These are phyloP conservation scores for Aspergillus carlsbadensis DNA, from an alignment of 495 filamentous ascomycete genomes.

Conservation along the genomic window DNA sequence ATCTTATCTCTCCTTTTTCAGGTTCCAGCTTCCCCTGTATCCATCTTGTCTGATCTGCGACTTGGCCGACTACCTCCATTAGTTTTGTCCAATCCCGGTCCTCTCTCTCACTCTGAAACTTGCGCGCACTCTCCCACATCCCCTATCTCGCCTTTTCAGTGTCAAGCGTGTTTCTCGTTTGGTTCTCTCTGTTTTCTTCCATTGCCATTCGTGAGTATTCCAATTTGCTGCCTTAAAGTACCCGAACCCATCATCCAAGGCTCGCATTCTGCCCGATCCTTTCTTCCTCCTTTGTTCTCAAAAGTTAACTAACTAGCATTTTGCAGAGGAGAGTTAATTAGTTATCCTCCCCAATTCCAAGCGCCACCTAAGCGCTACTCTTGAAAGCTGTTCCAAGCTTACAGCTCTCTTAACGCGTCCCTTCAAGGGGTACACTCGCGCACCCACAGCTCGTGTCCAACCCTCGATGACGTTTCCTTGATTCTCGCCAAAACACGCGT, in stretches of 20 bases:
- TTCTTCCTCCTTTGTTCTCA: neutral
- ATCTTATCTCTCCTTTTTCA: slow-evolving; percentile 1
- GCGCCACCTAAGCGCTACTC: neutral
- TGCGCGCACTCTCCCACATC: slow-evolving; percentile 17
- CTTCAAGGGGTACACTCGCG: slow-evolving; percentile 19
- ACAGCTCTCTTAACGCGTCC: slow-evolving; percentile 12
- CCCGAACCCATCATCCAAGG: too few species aligned
- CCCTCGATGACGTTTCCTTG: slow-evolving; percentile 2
- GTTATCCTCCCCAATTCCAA: neutral
- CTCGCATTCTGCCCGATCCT: slow-evolving; percentile 1
- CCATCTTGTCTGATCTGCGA: slow-evolving; percentile 12
- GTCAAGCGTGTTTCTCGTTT: neutral
- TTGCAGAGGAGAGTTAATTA: neutral
- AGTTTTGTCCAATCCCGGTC: neutral
- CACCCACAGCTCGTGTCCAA: neutral
- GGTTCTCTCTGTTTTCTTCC: slow-evolving; percentile 6
- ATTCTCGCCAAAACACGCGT: neutral
- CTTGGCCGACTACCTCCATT: slow-evolving; percentile 11
- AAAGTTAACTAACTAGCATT: neutral
- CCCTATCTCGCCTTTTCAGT: slow-evolving; percentile 1
- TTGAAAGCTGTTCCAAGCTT: neutral
- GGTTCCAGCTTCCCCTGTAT: neutral
- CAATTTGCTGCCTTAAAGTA: neutral
- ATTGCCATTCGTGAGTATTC: slow-evolving; percentile 13
- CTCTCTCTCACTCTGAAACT: slow-evolving; percentile 3